phyloP scores from a whole-genome alignment of 1,284 basidiomycete species.

The Inonotus hispidus region DNA sequence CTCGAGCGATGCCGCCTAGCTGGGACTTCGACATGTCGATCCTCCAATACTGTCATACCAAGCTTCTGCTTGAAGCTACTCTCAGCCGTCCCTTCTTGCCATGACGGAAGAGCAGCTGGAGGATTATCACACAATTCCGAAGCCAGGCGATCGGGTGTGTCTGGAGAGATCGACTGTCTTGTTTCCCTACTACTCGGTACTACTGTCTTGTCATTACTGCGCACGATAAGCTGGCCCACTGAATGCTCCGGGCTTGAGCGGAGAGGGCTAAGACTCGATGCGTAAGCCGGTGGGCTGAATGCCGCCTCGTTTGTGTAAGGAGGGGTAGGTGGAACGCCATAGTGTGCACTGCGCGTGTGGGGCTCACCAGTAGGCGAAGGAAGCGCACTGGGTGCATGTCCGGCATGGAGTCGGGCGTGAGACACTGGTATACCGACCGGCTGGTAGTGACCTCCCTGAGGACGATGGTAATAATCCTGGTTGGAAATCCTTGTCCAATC shows the following conservation, averaged over 20 bases:
- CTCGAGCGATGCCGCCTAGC: background rate
- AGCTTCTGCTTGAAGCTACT: too few relatives aligned
- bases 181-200: background rate
- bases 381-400: background rate
- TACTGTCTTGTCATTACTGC: too few relatives aligned
- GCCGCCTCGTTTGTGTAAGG: conserved; percentile 13
- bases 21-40: background rate
- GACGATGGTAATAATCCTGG: too few relatives aligned
- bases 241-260: background rate
- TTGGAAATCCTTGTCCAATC: too few relatives aligned
- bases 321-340: conserved; percentile 4
- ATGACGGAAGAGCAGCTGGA: background rate
- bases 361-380: background rate
- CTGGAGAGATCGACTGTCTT: conserved; percentile 5
- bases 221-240: too few relatives aligned
- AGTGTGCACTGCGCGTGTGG: background rate
- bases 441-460: too few relatives aligned
- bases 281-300: background rate
- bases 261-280: background rate
- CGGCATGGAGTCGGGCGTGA: too few relatives aligned
- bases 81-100: background rate
- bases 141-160: conserved; percentile 1
- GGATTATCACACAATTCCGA: background rate
- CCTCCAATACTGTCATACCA: too few relatives aligned
- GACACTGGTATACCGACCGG: too few relatives aligned